These are phyloP conservation scores for Crucihimalaya himalaica DNA, from an alignment of 345 rosid species.

Conservation along the genomic window DNA sequence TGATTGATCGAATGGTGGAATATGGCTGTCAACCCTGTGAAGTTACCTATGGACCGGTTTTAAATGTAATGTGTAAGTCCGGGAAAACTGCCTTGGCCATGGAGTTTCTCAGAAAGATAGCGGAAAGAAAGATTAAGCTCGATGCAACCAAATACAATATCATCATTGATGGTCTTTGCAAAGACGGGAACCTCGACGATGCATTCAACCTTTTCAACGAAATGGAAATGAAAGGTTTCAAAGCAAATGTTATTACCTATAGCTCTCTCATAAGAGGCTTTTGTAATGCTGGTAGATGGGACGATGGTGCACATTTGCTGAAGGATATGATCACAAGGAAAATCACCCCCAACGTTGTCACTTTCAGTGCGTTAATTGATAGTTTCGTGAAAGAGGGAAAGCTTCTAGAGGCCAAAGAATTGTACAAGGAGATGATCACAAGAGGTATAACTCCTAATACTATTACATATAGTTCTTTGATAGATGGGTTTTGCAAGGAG, in stretches of 20 bases:
- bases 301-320: conserved; percentile 9
- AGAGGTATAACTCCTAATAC: conserved; percentile 14
- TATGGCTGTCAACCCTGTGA: background rate
- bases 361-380: background rate
- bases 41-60: background rate
- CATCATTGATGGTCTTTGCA: background rate
- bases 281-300: conserved; percentile 15
- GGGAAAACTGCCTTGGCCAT: background rate
- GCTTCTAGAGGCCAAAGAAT: conserved; percentile 12
- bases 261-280: background rate
- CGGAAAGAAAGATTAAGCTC: background rate
- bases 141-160: background rate
- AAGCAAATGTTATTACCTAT: background rate
- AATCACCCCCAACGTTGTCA: background rate
- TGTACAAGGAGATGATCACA: conserved; percentile 11
- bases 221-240: background rate
- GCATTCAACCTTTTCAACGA: background rate
- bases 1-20: background rate
- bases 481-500: conserved; percentile 36
- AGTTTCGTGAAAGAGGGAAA: conserved; percentile 13
- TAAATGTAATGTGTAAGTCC: background rate
- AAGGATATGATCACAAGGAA: conserved; percentile 4
- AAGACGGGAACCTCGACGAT: background rate
- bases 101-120: background rate
- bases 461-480: conserved; percentile 30